Percentiles rank a stretch among this genome's conserved stretches.
phyloP scores from a whole-genome alignment of 345 rosid species.

The Erysimum cheiranthoides region DNA sequence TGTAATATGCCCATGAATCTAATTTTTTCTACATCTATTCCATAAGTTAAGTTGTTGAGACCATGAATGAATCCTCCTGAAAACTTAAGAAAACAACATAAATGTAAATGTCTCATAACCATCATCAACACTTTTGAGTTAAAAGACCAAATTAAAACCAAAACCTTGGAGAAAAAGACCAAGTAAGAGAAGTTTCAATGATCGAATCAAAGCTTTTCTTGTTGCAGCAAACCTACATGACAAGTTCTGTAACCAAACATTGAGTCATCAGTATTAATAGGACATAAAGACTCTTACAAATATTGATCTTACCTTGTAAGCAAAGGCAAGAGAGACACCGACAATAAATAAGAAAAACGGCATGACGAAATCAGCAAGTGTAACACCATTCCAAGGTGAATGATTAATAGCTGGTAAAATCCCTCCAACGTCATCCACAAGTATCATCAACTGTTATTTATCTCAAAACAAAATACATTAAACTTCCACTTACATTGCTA shows the following conservation, averaged over 20 bases:
- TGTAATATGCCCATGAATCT: slow-evolving; percentile 86
- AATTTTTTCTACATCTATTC: slow-evolving; percentile 62
- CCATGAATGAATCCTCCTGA: slow-evolving; percentile 89
- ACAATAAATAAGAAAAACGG: slow-evolving; percentile 92
- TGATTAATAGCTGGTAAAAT: slow-evolving; percentile 79
- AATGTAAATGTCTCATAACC: neutral
- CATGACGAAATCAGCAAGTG: slow-evolving; percentile 92
- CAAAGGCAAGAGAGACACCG: slow-evolving; percentile 78
- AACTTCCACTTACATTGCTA: neutral
- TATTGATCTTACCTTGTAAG: slow-evolving; percentile 64
- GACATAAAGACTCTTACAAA: too few species aligned
- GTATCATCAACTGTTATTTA: slow-evolving; percentile 81
- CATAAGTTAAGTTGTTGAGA: slow-evolving; percentile 62
- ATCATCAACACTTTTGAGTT: neutral
- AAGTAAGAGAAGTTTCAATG: slow-evolving; percentile 61
- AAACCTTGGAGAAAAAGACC: slow-evolving; percentile 91
- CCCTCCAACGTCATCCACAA: slow-evolving; percentile 88
- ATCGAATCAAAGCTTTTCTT: slow-evolving; percentile 64
- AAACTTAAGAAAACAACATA: neutral
- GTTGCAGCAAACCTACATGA: slow-evolving; percentile 64
- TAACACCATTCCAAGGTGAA: slow-evolving; percentile 91
- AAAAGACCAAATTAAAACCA: neutral
- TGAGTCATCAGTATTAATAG: neutral
- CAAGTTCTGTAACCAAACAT: slow-evolving; percentile 52
- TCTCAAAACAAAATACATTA: neutral